phyloP scores from a whole-genome alignment of 2,329 filamentous ascomycete species.

The Coniella lustricola region DNA sequence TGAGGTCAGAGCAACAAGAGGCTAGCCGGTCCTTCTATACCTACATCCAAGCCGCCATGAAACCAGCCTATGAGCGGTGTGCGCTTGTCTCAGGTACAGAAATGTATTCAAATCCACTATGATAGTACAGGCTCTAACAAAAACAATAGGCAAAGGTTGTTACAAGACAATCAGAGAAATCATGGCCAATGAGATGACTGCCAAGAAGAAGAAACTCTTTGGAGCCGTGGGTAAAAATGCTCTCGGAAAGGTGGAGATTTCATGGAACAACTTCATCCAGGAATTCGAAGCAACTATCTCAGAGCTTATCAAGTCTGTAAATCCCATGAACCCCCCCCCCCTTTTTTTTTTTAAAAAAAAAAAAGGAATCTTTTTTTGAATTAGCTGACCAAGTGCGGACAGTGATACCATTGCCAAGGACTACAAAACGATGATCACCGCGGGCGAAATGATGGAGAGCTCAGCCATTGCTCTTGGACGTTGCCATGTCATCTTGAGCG shows the following conservation, averaged over 20 bases:
- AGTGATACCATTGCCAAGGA: not conserved
- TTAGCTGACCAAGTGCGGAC: not conserved
- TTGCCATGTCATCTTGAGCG: not conserved
- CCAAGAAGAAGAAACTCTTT: not conserved
- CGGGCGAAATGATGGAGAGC: slow-evolving; percentile 2
- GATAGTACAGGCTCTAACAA: not conserved
- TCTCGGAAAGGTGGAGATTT: not conserved
- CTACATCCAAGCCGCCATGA: not conserved
- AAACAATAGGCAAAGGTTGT: not conserved
- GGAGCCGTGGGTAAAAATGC: not conserved
- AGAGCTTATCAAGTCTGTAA: not conserved
- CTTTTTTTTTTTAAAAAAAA: too few species aligned
- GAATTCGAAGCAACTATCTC: not conserved
- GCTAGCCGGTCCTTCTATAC: not conserved
- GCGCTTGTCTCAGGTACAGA: not conserved
- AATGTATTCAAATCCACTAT: not conserved
- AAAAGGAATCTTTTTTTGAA: too few species aligned
- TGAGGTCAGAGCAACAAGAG: slow-evolving; percentile 2
- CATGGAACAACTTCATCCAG: not conserved
- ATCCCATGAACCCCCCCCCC: too few species aligned
- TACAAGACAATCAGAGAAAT: not conserved
- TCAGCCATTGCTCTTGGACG: slow-evolving; percentile 1
- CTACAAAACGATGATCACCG: not conserved
- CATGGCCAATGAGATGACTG: not conserved
- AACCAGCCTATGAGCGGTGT: not conserved